Base-by-base conservation (phyloP, 2,329 filamentous ascomycete species). In the Tolypocladium pustulatum region DNA sequence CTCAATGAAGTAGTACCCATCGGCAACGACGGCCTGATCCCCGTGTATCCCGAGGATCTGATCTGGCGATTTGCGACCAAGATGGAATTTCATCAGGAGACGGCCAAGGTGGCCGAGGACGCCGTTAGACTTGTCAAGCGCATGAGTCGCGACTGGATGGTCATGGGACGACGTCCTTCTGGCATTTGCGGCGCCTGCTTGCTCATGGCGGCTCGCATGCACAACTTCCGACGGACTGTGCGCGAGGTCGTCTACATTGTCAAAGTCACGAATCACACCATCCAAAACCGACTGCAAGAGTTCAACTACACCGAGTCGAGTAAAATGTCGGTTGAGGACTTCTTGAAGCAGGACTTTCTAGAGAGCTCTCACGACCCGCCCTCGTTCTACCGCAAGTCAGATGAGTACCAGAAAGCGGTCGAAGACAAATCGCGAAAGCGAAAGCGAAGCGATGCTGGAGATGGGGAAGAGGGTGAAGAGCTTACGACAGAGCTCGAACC, bases 61-160 rank as follows among this genome's bases (percentile, higher is more conserved):
- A 95, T 99, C 66, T 88, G 89, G 72, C 88, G 93, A 61, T 97
- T 96, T 69, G 91, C 92, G 56, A 86, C 86, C 60, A 92, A 93
- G 70, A 87, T 99, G 56, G 93, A 99, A 69, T 99, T 99, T 67
- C 90, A 87, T 57, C 80, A 87, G 41, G 83, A 88, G 63, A 92
- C 89, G 20, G 87, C 89, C 69, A 88, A 89, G 65, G 91, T 99
- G 17, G 92, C 91, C 49, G 85, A 89, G 65, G 91, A 97, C 67
- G 94, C 94, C 8, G 86, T 92, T 58, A 86, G 89, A 58, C 88
- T 99, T 57, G 86, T 96, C 58, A 87, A 89, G 71, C 87, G 94
- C 61, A 97, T 99, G 94, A 92, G 90, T 64, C 82, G 90, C 57
- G 94, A 99, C 74, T 97, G 94, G 92, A 97, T 99, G 84, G 88